Evolutionary conservation across 2,329 filamentous ascomycete genomes (phyloP).

Genomic region (Dactylellina sp.): DNA sequence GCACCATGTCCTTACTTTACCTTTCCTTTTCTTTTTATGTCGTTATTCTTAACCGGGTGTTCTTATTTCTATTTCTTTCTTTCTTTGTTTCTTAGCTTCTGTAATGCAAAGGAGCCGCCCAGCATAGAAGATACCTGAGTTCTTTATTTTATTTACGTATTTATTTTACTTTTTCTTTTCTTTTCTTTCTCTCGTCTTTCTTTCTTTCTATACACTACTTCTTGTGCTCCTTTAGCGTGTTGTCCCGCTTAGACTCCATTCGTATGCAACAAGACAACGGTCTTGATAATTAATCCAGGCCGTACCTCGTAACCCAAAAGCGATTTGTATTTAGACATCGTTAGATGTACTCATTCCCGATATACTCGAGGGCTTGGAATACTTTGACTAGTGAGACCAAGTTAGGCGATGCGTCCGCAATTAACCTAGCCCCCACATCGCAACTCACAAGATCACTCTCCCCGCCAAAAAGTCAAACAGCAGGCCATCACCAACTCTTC

Average conservation of each 20-base stretch:
- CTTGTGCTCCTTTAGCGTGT: slow-evolving; percentile 52
- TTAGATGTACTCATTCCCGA: no score
- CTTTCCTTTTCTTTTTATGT: not conserved
- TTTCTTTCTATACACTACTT: slow-evolving; percentile 29
- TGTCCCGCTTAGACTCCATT: slow-evolving; percentile 31
- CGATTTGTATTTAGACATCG: no score
- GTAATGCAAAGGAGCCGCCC: slow-evolving; percentile 7
- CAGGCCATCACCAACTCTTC: not conserved
- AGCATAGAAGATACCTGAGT: slow-evolving; percentile 21
- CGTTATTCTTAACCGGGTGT: not conserved
- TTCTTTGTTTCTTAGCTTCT: not conserved
- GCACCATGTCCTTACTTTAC: no score
- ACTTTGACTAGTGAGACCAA: no score
- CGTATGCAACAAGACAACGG: slow-evolving; percentile 11
- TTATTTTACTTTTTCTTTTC: no score
- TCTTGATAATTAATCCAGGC: not conserved
- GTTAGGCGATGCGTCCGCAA: no score
- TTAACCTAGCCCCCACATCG: no score
- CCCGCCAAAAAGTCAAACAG: no score
- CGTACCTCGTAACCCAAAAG: not conserved
- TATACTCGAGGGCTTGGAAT: no score
- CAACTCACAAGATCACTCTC: no score
- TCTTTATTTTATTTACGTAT: no score
- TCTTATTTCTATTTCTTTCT: not conserved
- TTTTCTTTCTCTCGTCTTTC: no score